A percentile compares a stretch with the other conserved stretches of the same genome.
phyloP scores from a whole-genome alignment of 345 rosid species.

The Chamaenerion angustifolium region DNA sequence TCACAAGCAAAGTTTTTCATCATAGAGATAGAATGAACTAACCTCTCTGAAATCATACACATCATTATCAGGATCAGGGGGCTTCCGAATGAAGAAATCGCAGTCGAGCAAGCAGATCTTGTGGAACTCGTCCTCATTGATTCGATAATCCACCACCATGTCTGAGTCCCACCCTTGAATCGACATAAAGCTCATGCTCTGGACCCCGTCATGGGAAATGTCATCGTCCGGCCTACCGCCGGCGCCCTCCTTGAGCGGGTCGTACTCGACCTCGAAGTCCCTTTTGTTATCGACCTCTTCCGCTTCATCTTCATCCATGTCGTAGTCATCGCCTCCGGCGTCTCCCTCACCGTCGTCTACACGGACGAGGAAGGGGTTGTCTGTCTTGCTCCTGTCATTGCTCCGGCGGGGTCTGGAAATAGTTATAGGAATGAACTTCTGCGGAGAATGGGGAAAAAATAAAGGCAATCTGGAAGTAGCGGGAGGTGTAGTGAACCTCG shows the following conservation, averaged over 20 bases:
- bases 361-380: constrained; percentile 29
- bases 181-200: constrained; percentile 63
- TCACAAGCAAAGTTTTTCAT: too few relatives aligned
- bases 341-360: constrained; percentile 72
- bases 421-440: constrained; percentile 5
- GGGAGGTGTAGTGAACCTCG: constrained; percentile 13
- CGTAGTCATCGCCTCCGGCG: constrained; percentile 59
- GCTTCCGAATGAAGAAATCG: constrained; percentile 86
- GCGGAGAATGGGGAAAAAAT: not conserved
- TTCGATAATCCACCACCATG: constrained; percentile 74
- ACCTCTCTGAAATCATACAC: constrained; percentile 97
- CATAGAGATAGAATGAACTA: constrained; percentile 4
- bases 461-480: constrained; percentile 16
- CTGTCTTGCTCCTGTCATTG: constrained; percentile 12
- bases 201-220: constrained; percentile 39
- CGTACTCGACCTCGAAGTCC: constrained; percentile 88
- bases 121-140: constrained; percentile 88
- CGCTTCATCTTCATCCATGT: constrained; percentile 69
- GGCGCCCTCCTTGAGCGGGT: constrained; percentile 33
- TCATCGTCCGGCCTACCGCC: constrained; percentile 32
- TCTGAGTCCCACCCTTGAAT: constrained; percentile 83
- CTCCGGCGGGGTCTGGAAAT: constrained; percentile 13
- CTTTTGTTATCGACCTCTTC: constrained; percentile 84
- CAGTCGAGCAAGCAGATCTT: constrained; percentile 76
- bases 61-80: constrained; percentile 87